Percentiles rank a stretch among this genome's conserved stretches.
Evolutionary conservation across 331 rosid species (phyloP).

Genomic region (Rhamnella rubrinervis): DNA sequence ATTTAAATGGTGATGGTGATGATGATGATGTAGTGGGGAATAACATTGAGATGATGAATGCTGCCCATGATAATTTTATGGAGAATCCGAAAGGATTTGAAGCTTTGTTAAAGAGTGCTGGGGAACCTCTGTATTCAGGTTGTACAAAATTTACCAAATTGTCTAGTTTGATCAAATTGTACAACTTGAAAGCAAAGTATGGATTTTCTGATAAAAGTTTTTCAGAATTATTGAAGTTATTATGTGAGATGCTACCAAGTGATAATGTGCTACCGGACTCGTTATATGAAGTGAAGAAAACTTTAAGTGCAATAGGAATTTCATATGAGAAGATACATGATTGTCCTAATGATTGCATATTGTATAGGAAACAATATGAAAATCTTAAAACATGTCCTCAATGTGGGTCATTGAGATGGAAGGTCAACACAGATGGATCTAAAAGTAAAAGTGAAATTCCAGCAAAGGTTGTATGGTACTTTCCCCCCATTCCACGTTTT

Average conservation of each 20-base stretch:
- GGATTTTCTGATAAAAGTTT: background rate
- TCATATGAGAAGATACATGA: slow-evolving; percentile 8
- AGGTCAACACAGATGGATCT: background rate
- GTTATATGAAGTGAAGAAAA: background rate
- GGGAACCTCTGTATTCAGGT: background rate
- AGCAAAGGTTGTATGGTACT: slow-evolving; percentile 10
- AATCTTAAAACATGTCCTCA: background rate
- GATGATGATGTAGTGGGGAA: background rate
- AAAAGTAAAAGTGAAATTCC: background rate
- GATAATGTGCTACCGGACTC: background rate
- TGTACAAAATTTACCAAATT: background rate
- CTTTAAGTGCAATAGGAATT: background rate
- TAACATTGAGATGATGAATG: background rate
- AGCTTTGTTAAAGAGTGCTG: background rate
- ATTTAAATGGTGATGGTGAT: background rate
- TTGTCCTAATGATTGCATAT: background rate
- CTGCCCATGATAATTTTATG: background rate
- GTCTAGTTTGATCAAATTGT: background rate
- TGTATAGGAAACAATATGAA: background rate
- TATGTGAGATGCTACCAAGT: background rate
- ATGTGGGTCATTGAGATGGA: background rate
- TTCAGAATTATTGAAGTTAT: background rate
- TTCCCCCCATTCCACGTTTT: background rate
- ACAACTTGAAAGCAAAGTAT: background rate
- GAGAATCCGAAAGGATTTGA: background rate